Conservation (phyloP, 2,329 filamentous ascomycete species). For the Cordyceps tenuipes region DNA sequence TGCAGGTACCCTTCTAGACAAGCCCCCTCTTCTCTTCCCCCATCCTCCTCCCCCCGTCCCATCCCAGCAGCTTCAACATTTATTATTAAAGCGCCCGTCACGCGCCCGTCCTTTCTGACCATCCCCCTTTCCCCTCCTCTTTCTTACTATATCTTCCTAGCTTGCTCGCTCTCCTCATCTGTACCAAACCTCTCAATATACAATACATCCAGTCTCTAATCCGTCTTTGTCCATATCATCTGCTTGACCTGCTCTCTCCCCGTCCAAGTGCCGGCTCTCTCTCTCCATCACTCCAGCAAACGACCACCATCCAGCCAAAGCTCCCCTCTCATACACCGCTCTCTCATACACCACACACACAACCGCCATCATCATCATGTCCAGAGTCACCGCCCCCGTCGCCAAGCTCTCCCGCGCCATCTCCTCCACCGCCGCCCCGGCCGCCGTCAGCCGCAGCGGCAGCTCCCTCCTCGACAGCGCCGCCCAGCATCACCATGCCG, state of each 20-base stretch:
- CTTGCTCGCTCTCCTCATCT: neutral
- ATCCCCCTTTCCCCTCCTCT: neutral
- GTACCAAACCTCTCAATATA: neutral
- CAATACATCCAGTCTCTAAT: neutral
- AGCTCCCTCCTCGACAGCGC: constrained; percentile 27
- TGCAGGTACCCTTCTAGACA: neutral
- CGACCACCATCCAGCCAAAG: neutral
- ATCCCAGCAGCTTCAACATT: neutral
- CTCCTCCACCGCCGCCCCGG: constrained; percentile 26
- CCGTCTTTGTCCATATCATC: neutral
- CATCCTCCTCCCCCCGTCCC: neutral
- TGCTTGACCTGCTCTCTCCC: neutral
- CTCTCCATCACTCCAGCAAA: neutral
- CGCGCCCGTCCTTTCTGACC: neutral
- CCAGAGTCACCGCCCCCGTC: constrained; percentile 41
- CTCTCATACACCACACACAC: neutral
- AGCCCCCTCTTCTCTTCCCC: too few relatives aligned
- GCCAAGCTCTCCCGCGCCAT: constrained; percentile 41
- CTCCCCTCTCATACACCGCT: too few relatives aligned
- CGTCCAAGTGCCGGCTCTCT: neutral
- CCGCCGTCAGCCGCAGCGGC: constrained; percentile 26
- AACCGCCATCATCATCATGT: constrained; percentile 30
- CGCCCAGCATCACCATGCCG: constrained; percentile 26
- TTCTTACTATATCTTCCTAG: neutral
- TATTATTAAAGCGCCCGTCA: neutral